These are phyloP conservation scores for Allium sativum DNA, from an alignment of 106 monocot genomes.

Conservation along the genomic window DNA sequence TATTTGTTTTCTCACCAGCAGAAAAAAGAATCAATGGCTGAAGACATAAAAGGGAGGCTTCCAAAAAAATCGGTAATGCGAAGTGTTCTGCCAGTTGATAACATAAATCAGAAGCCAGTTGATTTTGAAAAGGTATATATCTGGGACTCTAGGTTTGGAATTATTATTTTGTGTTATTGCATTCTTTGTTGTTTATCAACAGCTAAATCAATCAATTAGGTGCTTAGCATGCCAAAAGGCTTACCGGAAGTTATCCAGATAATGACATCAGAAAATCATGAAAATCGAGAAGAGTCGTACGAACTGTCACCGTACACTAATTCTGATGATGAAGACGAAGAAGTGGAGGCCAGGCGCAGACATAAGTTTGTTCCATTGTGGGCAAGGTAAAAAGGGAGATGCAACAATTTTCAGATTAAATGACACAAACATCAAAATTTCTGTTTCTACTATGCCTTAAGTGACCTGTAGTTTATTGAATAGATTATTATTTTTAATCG, in stretches of 20 bases:
- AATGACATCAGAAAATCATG: conserved; percentile 9
- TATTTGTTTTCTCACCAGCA: no score
- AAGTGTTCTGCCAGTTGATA: no score
- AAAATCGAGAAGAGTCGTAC: conserved; percentile 39
- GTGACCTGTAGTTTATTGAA: background rate
- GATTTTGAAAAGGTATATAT: no score
- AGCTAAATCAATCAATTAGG: conserved; percentile 8
- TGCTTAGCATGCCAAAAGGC: conserved; percentile 7
- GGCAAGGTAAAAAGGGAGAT: conserved; percentile 52
- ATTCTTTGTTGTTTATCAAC: background rate
- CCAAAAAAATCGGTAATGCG: no score
- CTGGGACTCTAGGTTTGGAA: no score
- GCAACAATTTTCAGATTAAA: background rate
- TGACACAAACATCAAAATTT: background rate
- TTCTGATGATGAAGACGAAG: conserved; percentile 79
- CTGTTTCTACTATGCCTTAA: background rate
- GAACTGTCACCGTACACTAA: conserved; percentile 81
- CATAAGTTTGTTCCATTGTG: conserved; percentile 64
- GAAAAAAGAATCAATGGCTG: background rate
- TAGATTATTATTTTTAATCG: background rate
- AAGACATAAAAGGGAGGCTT: background rate
- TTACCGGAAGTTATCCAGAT: conserved; percentile 18
- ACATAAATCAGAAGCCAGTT: no score
- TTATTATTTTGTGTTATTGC: background rate
- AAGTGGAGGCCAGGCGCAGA: conserved; percentile 33